Conservation (phyloP, 306 rosid genomes). For the Vachellia collinsii region DNA sequence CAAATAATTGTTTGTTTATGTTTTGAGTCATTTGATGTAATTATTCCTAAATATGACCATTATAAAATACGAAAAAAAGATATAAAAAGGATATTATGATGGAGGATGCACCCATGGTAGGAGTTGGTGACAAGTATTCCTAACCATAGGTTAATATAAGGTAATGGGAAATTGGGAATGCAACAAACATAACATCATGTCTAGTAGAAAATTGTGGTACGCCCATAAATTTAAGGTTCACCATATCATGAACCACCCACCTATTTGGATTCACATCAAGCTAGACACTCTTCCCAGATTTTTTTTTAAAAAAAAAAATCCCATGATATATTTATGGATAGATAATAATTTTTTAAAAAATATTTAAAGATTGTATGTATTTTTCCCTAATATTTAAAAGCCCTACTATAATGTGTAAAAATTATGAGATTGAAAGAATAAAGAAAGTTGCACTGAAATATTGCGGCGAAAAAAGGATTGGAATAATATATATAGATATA, state of each 20-base stretch:
- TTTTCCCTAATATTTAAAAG: not conserved
- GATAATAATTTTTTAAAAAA: too few relatives aligned
- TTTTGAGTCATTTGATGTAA: not conserved
- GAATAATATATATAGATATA: too few relatives aligned
- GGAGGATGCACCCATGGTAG: not conserved
- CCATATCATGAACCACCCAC: not conserved
- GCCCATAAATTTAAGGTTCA: not conserved
- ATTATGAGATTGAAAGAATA: not conserved
- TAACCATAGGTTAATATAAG: not conserved
- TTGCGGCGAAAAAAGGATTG: too few relatives aligned
- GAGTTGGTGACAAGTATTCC: not conserved
- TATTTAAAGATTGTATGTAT: not conserved
- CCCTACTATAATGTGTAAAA: not conserved
- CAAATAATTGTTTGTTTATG: not conserved
- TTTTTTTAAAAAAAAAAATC: too few relatives aligned
- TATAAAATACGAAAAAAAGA: not conserved
- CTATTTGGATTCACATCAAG: not conserved
- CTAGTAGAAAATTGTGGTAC: not conserved
- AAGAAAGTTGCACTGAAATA: not conserved
- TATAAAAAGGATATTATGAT: not conserved
- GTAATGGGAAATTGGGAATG: not conserved
- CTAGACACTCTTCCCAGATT: not conserved
- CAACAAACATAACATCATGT: not conserved
- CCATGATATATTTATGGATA: too few relatives aligned
- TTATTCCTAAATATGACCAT: not conserved